Percentiles rank a stretch among this genome's conserved stretches.
Evolutionary conservation across 1,139 yeast species (phyloP).

Genomic region (Yamadazyma siamensis): DNA sequence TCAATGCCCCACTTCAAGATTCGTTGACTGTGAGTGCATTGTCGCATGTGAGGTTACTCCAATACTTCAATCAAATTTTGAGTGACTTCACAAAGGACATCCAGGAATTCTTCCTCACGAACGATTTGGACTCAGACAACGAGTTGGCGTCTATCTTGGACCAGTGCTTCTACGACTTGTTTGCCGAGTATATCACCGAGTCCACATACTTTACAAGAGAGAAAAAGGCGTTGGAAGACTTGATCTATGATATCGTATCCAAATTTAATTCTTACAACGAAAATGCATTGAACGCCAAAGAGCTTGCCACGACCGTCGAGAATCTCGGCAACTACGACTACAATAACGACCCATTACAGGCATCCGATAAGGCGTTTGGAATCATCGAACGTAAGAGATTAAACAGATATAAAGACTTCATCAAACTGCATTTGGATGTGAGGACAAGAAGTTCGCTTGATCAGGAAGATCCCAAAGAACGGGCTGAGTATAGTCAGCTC

Average conservation of each 20-base stretch:
- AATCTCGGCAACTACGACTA: conserved; percentile 30
- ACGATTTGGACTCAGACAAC: conserved; percentile 41
- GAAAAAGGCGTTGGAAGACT: conserved; percentile 63
- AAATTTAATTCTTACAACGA: conserved; percentile 53
- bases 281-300: conserved; percentile 44
- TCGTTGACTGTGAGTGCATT: conserved; percentile 65
- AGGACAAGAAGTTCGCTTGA: conserved; percentile 24
- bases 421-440: conserved; percentile 31
- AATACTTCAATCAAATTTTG: conserved; percentile 58
- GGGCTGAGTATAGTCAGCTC: conserved; percentile 22
- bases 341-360: conserved; percentile 13
- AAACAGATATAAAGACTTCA: conserved; percentile 38
- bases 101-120: conserved; percentile 52
- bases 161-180: conserved; percentile 68
- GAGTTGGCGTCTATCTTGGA: conserved; percentile 60
- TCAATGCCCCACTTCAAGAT: conserved; percentile 58
- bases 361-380: conserved; percentile 24
- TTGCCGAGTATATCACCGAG: conserved; percentile 67
- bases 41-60: conserved; percentile 77
- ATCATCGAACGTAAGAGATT: conserved; percentile 40
- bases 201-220: conserved; percentile 71
- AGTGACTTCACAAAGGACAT: conserved; percentile 66
- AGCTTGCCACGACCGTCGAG: conserved; percentile 42
- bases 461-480: conserved; percentile 19
- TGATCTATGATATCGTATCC: conserved; percentile 50